Base-by-base conservation (phyloP, 345 rosid genomes). In the Gossypium turneri region DNA sequence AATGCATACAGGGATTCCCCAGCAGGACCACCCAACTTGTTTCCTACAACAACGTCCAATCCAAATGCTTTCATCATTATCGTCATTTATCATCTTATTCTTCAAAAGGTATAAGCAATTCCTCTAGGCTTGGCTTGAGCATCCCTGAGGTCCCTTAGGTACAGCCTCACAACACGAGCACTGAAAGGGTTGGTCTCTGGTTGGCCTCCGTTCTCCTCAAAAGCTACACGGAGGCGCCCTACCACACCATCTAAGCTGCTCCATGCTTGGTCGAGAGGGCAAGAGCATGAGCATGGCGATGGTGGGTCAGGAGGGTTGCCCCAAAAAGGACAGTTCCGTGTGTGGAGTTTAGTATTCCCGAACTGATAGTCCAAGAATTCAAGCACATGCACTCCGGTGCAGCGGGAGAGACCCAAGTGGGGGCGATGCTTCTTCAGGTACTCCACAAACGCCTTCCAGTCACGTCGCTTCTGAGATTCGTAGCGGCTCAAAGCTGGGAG, bases 71-170 rank as follows among this genome's bases (percentile, higher is more conserved):
- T 34, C 41, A 34, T 34, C 41, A 34, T 34, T 34, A 34, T 34
- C 7, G 41, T 34, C 41, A 34, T 34, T 34, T 34, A 34, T 34
- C 41, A 34, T 34, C 41, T 34, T 34, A 34, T 55, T 55, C 24
- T 19, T 55, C 4, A n/a, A 2, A 55, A n/a, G 24, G 4, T 19
- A 19, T 9, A 68, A 68, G 58, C 72, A 13, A 15, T 16, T 34
- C 72, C 44, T 68, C 72, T 24, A 9, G 58, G 22, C 72, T 48
- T 68, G 9, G 72, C 72, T 25, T 68, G 58, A 68, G 43, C 43
- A 8, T 68, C 72, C 72, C 56, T 48, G 1, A 68, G 57, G 25
- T 68, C 57, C 56, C 43, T 68, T 9, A 68, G 41, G 57, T 68
- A 68, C 12, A 24, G 3, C 72, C 44, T 68, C 0, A 68, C 72